Evolutionary conservation across 1,139 yeast species (phyloP).

Genomic region (Kurtzmaniella natalensis): DNA sequence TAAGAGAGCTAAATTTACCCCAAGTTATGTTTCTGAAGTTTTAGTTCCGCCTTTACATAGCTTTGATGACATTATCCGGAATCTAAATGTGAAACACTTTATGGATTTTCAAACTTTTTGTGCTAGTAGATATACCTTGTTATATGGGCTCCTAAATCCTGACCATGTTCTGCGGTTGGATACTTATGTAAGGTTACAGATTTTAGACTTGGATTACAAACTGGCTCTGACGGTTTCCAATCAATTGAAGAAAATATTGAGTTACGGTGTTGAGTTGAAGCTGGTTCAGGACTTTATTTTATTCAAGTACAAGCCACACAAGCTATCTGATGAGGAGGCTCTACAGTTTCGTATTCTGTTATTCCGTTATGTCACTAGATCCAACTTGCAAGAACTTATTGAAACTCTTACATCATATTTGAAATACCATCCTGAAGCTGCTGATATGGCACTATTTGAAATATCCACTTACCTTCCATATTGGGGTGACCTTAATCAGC

Average conservation of each 20-base stretch:
- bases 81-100: neutral
- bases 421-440: neutral
- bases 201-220: neutral
- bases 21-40: neutral
- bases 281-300: conserved; percentile 2
- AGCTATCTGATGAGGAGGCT: conserved; percentile 5
- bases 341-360: neutral
- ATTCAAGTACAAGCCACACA: neutral
- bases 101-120: neutral
- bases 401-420: neutral
- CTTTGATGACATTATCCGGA: conserved; percentile 5
- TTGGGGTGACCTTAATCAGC: no score
- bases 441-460: neutral
- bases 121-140: neutral
- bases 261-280: neutral
- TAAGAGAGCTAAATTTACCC: neutral
- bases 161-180: neutral
- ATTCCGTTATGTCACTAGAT: neutral
- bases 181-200: neutral
- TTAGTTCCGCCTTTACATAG: conserved; percentile 6
- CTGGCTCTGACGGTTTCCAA: neutral
- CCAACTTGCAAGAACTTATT: neutral
- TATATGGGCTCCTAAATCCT: neutral
- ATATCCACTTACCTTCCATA: neutral
- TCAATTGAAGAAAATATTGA: neutral